Evolutionary conservation across 2,329 filamentous ascomycete species (phyloP).

Genomic region (Colletotrichum filicis): DNA sequence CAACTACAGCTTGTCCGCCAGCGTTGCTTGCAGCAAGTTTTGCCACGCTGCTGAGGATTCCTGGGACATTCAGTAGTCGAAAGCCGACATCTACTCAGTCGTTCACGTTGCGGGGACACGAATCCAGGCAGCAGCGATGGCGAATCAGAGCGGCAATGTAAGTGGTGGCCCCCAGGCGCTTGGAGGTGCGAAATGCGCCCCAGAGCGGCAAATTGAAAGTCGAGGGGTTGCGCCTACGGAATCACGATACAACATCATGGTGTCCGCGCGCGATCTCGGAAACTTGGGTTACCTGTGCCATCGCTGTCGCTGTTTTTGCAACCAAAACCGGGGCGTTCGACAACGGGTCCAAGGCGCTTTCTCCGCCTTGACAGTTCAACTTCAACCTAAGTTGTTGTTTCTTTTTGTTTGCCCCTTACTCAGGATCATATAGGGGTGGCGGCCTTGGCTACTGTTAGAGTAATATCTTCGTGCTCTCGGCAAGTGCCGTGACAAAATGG

Average conservation of each 20-base stretch:
- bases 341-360: conserved; percentile 76
- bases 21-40: conserved; percentile 99
- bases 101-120: neutral
- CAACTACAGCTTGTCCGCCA: conserved; percentile 96
- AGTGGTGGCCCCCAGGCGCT: conserved; percentile 28
- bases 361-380: conserved; percentile 68
- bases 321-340: conserved; percentile 87
- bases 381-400: conserved; percentile 72
- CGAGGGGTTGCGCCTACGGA: neutral
- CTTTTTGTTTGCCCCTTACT: conserved; percentile 44
- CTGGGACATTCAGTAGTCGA: conserved; percentile 87
- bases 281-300: conserved; percentile 74
- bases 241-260: conserved; percentile 18
- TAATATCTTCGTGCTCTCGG: neutral
- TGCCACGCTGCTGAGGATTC: conserved; percentile 97
- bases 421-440: neutral
- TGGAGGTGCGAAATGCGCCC: conserved; percentile 14
- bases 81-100: neutral
- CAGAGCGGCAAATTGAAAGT: neutral
- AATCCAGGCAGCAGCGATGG: neutral
- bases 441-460: neutral
- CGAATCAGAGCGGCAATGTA: conserved; percentile 22
- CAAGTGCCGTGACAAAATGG: neutral
- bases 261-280: conserved; percentile 44
- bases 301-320: conserved; percentile 85